Base-by-base conservation (phyloP, 192 early-diverging fungal genomes). In the Podila epicladia region DNA sequence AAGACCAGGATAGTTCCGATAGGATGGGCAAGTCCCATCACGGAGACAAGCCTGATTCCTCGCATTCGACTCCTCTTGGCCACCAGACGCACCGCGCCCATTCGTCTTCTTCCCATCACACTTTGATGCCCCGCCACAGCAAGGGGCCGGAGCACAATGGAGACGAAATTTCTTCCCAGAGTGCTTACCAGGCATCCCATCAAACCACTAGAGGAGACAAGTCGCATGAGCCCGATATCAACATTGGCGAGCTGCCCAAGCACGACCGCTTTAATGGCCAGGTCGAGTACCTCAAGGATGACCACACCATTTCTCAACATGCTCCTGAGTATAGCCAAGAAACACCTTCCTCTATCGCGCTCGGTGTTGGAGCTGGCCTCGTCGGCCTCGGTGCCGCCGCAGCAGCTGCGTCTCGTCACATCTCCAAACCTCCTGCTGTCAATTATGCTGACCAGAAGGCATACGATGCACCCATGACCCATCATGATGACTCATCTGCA, bases 171-270 rank as follows among this genome's bases (percentile, higher is more conserved):
- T 45, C 41, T 45, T 45, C 41, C 8, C 41, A 45, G 41, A 11
- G 13, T 45, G 41, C 12, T 45, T 11, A 45, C 41, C 41, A 45
- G 2, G 2, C 41, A 15, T 15, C 15, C 41, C 41, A 45, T 17
- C 13, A 20, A 1, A 24, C 53, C 53, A 24, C 9, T 1, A n/a
- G 53, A 9, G 24, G 17, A 24, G 53, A 55, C 13, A n/a, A 55
- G 8, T 26, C 53, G 9, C n/a, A 55, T 24, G 20, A n/a, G 17
- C 53, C 22, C 1, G 53, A 24, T n/a, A 55, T 55, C 17, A 26
- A 55, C 53, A 55, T 55, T 55, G 53, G 53, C 53, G 53, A 55
- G 53, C n/a, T 55, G 53, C 53, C 53, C n/a, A 55, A 26, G 53
- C 53, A 55, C 11, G 53, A 55, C n/a, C 53, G 53, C 8, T 55